Conservation (phyloP, 129 eudicot genomes). For the Helichrysum umbraculigerum region DNA sequence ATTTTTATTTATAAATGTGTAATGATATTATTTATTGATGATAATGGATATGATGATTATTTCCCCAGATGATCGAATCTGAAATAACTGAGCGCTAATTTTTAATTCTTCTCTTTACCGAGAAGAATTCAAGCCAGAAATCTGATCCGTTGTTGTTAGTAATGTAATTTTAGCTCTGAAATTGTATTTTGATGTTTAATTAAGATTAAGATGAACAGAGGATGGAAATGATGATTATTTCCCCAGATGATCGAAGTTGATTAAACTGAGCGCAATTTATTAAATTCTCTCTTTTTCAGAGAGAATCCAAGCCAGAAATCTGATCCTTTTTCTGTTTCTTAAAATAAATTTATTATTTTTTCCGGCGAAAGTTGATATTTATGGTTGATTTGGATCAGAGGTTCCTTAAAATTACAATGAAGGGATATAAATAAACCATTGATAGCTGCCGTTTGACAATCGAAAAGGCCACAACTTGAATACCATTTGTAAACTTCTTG, state of each 20-base stretch:
- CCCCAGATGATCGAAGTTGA: constrained; percentile 18
- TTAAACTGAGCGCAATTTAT: constrained; percentile 1
- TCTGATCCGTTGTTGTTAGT: background rate
- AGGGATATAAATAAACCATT: no score
- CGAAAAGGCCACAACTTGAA: no score
- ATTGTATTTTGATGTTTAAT: background rate
- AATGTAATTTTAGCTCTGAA: background rate
- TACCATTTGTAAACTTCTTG: no score
- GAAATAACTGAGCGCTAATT: constrained; percentile 20
- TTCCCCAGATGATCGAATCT: constrained; percentile 26
- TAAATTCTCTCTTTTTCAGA: background rate
- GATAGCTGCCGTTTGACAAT: no score
- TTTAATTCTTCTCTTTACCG: background rate
- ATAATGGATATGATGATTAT: constrained; percentile 19
- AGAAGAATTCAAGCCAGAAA: constrained; percentile 20
- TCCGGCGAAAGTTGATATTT: no score
- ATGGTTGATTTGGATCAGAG: no score
- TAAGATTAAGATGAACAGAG: background rate
- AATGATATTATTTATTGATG: background rate
- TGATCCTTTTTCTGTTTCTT: constrained; percentile 36
- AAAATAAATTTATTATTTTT: no score
- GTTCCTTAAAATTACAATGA: no score
- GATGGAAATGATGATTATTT: constrained; percentile 16
- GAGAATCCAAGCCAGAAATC: constrained; percentile 58
- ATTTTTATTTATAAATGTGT: background rate